Conservation (phyloP, 2,329 filamentous ascomycete genomes). For the Hypoxylon sp. region DNA sequence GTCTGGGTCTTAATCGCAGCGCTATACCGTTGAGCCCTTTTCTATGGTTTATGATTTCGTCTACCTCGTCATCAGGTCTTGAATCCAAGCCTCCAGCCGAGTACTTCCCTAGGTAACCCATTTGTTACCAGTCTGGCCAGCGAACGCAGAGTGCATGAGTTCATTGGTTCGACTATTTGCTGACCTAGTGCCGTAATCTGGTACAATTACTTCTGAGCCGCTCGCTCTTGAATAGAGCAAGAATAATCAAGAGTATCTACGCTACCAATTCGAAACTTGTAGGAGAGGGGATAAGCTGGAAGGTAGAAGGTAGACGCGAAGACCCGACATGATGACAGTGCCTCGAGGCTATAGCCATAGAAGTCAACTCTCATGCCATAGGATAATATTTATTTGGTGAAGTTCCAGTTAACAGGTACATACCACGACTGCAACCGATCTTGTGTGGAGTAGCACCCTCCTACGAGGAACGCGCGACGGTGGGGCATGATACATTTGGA, state of each 20-base stretch:
- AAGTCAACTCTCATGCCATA: not conserved
- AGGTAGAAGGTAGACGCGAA: not conserved
- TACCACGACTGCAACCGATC: not conserved
- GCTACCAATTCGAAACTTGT: not conserved
- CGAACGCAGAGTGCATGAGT: not conserved
- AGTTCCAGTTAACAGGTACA: not conserved
- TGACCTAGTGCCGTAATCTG: not conserved
- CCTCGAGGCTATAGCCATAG: not conserved
- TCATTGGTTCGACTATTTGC: not conserved
- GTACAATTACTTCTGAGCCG: not conserved
- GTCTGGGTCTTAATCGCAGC: slow-evolving; percentile 1
- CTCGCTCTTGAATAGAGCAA: not conserved
- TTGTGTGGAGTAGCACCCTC: not conserved
- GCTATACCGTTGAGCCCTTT: slow-evolving; percentile 2
- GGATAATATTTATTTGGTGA: not conserved
- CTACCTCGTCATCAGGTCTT: slow-evolving; percentile 8
- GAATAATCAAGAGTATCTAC: too few species aligned
- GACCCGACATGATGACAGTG: not conserved
- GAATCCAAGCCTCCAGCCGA: not conserved
- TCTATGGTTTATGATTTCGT: not conserved
- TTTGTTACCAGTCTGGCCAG: slow-evolving; percentile 9
- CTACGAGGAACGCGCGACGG: not conserved
- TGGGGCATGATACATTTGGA: not conserved
- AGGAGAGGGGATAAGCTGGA: not conserved
- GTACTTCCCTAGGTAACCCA: not conserved